Evolutionary conservation across 1,284 basidiomycete species (phyloP).

Genomic region (Trichosporon asahii): DNA sequence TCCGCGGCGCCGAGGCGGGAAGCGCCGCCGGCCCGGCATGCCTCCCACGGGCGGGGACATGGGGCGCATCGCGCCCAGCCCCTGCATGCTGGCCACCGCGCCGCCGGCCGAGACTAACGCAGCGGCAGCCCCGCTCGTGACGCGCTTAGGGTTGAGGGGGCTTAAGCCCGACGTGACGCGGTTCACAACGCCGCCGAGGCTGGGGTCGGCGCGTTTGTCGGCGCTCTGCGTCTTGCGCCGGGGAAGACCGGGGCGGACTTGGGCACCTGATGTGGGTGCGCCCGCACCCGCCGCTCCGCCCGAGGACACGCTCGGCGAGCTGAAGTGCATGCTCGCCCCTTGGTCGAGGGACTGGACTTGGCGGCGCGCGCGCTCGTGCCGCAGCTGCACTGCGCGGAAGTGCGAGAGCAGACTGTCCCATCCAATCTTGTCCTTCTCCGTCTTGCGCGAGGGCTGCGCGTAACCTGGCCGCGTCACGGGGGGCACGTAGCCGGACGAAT

Average conservation of each 20-base stretch:
- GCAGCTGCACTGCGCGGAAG: constrained; percentile 76
- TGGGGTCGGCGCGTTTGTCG: constrained; percentile 18
- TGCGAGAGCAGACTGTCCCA: constrained; percentile 84
- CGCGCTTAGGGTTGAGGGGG: constrained; percentile 46
- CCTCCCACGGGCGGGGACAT: constrained; percentile 34
- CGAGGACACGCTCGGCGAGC: constrained; percentile 40
- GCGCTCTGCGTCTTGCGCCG: constrained; percentile 23
- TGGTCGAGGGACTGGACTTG: constrained; percentile 43
- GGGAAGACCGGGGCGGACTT: constrained; percentile 11
- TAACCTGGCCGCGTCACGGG: constrained; percentile 24
- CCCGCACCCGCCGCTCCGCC: constrained; percentile 3
- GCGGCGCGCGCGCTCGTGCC: constrained; percentile 80
- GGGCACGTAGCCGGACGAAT: constrained; percentile 87
- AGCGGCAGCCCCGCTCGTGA: constrained; percentile 24
- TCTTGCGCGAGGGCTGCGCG: constrained; percentile 58
- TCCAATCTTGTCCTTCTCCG: constrained; percentile 80
- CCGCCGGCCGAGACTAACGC: constrained; percentile 35
- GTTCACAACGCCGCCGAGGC: constrained; percentile 7
- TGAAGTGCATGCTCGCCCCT: constrained; percentile 34
- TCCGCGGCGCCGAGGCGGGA: not conserved
- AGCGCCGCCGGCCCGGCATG: not conserved
- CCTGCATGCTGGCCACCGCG: constrained; percentile 47
- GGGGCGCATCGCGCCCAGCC: constrained; percentile 33
- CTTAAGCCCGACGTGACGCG: constrained; percentile 35
- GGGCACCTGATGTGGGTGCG: not conserved